Conservation (phyloP, 2,329 filamentous ascomycete genomes). For the Geosmithia morbida region DNA sequence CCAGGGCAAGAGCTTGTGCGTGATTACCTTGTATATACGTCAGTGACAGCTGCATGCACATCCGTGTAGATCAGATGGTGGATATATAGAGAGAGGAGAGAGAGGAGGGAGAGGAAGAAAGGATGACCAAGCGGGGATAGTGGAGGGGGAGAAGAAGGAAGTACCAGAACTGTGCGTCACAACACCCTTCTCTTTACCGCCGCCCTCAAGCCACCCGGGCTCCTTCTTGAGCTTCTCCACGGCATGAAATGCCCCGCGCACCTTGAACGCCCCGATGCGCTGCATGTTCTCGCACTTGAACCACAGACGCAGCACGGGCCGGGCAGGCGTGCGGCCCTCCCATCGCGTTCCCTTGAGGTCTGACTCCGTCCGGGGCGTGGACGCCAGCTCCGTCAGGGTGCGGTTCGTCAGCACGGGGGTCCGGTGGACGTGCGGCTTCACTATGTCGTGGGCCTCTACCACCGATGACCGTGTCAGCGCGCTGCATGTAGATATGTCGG, state of each 20-base stretch:
- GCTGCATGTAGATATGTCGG: constrained; percentile 35
- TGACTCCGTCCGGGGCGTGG: constrained; percentile 44
- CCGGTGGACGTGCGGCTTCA: constrained; percentile 62
- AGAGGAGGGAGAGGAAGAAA: neutral
- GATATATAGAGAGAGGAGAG: neutral
- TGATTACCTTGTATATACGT: constrained; percentile 57
- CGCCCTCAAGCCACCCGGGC: constrained; percentile 44
- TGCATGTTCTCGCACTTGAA: constrained; percentile 97
- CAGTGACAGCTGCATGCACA: neutral
- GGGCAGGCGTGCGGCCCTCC: constrained; percentile 39
- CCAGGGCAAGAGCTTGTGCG: constrained; percentile 81
- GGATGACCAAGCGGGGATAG: neutral
- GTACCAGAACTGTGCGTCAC: constrained; percentile 81
- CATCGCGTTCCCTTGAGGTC: constrained; percentile 41
- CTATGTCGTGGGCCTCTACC: constrained; percentile 53
- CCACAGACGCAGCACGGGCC: constrained; percentile 58
- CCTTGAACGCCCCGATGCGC: constrained; percentile 85
- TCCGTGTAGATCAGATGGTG: neutral
- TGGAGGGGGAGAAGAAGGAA: constrained; percentile 2
- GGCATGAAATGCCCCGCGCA: constrained; percentile 79
- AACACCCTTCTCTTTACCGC: constrained; percentile 52
- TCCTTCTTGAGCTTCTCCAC: constrained; percentile 52
- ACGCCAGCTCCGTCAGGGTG: constrained; percentile 63
- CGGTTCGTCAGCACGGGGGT: constrained; percentile 73
- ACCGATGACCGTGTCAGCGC: constrained; percentile 64